Percentiles rank a stretch among this genome's conserved stretches.
phyloP scores from a whole-genome alignment of 257 asterid species.

The Nicotiana obtusifolia region DNA sequence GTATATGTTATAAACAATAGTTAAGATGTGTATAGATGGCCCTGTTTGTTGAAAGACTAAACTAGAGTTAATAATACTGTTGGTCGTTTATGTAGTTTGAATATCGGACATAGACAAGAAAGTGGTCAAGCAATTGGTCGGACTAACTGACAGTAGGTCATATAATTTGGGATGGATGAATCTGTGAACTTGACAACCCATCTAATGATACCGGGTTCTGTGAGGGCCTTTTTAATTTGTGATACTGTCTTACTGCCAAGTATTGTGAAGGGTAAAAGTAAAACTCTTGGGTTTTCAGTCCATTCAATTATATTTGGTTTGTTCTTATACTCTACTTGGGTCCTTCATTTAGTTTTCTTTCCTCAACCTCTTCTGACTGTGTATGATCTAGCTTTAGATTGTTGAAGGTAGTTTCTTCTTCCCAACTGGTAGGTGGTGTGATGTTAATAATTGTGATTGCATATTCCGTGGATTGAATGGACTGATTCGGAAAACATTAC shows the following conservation, averaged over 20 bases:
- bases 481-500: background rate
- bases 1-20: background rate
- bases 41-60: background rate
- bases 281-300: background rate
- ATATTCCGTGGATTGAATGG: background rate
- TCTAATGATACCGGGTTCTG: background rate
- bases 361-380: background rate
- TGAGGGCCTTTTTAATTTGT: background rate
- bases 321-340: background rate
- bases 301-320: background rate
- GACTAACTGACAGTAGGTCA: background rate
- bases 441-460: background rate
- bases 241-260: background rate
- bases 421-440: conserved; percentile 1
- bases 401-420: conserved; percentile 1
- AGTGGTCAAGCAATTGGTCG: background rate
- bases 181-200: background rate
- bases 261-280: background rate
- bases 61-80: background rate
- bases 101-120: background rate
- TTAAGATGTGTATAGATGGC: background rate
- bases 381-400: background rate
- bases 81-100: background rate
- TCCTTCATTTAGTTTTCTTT: background rate
- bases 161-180: background rate